Evolutionary conservation across 1,284 basidiomycete species (phyloP), one percentile per base, ranked within the genome.

Genomic region (Ustilago sp.): DNA sequence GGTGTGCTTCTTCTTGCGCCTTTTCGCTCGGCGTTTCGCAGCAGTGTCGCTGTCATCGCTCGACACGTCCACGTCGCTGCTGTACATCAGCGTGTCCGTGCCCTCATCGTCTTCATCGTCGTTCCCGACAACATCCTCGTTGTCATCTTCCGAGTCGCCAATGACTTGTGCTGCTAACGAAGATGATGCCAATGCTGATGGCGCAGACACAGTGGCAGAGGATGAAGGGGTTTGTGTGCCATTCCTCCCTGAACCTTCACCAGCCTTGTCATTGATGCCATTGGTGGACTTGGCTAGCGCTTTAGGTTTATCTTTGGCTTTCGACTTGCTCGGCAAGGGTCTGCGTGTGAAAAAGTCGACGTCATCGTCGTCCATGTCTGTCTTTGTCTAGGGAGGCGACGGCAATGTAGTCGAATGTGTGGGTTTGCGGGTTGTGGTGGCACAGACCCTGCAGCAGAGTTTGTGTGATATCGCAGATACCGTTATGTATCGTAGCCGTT

Each of bases 321-420:
- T 68, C 11, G 63, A 48, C 39, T 41, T 59, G 38, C 50, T 61
- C 9, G 58, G 36, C 48, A 31, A 8, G 3, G 62, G 64, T 54
- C 51, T 65, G 55, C 68, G 68, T 6, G 51, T 60, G 67, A 72
- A 77, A 36, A 77, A 73, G 50, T 63, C 66, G 39, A 63, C 35
- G 39, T 69, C 35, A 36, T 69, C 69, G 28, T 77, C 74, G 53
- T 72, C 69, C 70, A 73, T 73, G 32, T n/a, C 64, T 57, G 43
- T 28, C 28, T n/a, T 58, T n/a, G 17, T 8, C 19, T 35, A 9
- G 32, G 34, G 2, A 34, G 9, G 23, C 23, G 15, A 28, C 38
- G 36, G 54, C 38, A 39, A 55, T 55, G 54, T 6, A 19, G 43
- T 45, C 17, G 39, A 15, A 41, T 15, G 39, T 41, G 36, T 13